Conservation (phyloP, 1,139 yeast genomes). For the Nakaseomyces delphensis region DNA sequence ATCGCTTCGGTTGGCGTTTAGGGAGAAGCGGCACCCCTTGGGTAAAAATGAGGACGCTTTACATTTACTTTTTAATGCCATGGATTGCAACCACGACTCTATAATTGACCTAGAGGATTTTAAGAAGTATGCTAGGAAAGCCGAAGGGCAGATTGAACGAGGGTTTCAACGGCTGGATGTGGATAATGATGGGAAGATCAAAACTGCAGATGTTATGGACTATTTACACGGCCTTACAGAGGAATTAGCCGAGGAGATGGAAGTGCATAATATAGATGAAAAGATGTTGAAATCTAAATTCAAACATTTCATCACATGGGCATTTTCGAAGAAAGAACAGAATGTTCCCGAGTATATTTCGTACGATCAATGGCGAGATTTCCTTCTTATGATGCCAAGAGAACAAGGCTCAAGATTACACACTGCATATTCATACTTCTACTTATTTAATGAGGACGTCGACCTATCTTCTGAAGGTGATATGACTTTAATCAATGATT, state of each 20-base stretch:
- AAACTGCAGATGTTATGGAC: constrained; percentile 53
- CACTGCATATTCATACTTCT: constrained; percentile 64
- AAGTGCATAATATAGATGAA: constrained; percentile 3
- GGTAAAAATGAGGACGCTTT: constrained; percentile 56
- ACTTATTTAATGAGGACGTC: constrained; percentile 59
- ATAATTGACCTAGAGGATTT: constrained; percentile 55
- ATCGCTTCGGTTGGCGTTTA: constrained; percentile 49
- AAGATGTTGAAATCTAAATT: constrained; percentile 10
- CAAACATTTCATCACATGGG: constrained; percentile 27
- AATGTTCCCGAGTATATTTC: constrained; percentile 47
- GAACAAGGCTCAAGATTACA: constrained; percentile 57
- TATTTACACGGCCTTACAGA: constrained; percentile 43
- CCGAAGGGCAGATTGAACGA: constrained; percentile 59
- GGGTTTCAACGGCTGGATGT: constrained; percentile 67
- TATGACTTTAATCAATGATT: constrained; percentile 70
- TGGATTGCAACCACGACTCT: constrained; percentile 51
- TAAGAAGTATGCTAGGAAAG: constrained; percentile 47
- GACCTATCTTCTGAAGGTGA: constrained; percentile 84
- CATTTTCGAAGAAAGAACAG: constrained; percentile 55
- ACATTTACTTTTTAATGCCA: constrained; percentile 43
- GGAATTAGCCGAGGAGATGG: not conserved
- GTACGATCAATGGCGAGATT: constrained; percentile 79
- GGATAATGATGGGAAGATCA: constrained; percentile 68
- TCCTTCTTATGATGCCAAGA: constrained; percentile 73
- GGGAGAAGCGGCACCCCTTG: constrained; percentile 53